phyloP scores from a whole-genome alignment of 164 flowering plant species.

The Litsea cubeba region DNA sequence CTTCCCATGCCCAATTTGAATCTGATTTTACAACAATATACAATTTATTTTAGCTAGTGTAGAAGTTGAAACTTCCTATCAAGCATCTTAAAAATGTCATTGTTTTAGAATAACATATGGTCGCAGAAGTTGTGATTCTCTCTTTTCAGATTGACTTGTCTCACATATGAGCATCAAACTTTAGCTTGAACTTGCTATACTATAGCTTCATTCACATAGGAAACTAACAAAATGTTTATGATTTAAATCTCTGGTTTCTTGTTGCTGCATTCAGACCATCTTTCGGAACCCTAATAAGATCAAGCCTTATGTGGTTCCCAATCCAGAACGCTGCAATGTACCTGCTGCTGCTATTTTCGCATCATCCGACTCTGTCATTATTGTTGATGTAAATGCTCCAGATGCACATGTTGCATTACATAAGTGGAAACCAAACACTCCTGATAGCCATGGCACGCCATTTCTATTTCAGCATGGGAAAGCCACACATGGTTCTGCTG shows the following conservation, averaged over 20 bases:
- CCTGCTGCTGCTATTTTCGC: conserved; percentile 91
- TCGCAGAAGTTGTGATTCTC: neutral
- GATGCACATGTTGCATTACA: conserved; percentile 90
- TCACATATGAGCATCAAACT: neutral
- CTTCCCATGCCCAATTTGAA: neutral
- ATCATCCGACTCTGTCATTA: conserved; percentile 68
- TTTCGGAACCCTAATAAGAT: conserved; percentile 86
- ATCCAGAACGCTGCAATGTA: conserved; percentile 90
- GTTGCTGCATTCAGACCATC: conserved; percentile 55
- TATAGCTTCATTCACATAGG: neutral
- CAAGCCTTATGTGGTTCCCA: conserved; percentile 64
- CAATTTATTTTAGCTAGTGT: neutral
- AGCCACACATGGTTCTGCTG: conserved; percentile 41
- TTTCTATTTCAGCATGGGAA: conserved; percentile 93
- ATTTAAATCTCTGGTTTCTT: neutral
- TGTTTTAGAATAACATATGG: too few relatives aligned
- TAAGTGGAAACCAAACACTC: conserved; percentile 99
- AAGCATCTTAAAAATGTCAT: too few relatives aligned
- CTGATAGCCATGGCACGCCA: conserved; percentile 90
- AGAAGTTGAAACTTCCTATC: neutral
- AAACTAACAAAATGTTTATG: neutral
- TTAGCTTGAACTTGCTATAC: neutral
- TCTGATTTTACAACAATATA: too few relatives aligned
- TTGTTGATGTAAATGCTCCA: conserved; percentile 81
- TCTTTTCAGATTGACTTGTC: neutral